Base-by-base conservation (phyloP, 345 rosid genomes). In the Salix exigua region DNA sequence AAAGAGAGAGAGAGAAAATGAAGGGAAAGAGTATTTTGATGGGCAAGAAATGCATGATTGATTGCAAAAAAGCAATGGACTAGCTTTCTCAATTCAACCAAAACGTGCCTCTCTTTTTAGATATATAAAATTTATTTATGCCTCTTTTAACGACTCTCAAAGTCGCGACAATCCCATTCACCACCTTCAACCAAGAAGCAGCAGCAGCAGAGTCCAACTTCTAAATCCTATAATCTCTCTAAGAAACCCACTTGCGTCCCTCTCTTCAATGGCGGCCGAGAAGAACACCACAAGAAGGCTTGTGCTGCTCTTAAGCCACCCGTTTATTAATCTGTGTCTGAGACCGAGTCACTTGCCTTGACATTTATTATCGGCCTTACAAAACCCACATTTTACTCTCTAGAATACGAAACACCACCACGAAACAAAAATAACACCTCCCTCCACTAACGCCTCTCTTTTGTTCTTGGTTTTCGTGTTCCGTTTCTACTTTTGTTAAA, bases 401-500 rank as follows among this genome's bases (percentile, higher is more conserved):
- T 17, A 50, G 46, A 30, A 11, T 46, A 71, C 2, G 35, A 3
- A 58, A 58, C 63, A 58, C 23, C 63, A 25, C 26, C 66, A 16
- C 35, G 76, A 72, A 71, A 72, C 33, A 64, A 25, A n/a, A 37
- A 35, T 19, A 67, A 37, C 48, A 7, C 46, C 70, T 17, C 44
- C 28, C 13, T 21, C 44, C 42, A 21, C 70, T 33, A 16, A 37
- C 28, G 17, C 37, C 46, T 66, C 51, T 35, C 83, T 63, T 66
- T 76, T 30, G 80, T 76, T 73, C 87, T 87, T 79, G 89, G 81
- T 40, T 87, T 81, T 77, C 83, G 89, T 79, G 88, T 81, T 79
- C 74, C 72, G 73, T 61, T 84, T 75, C 73, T 55, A 61, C 88
- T 83, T 85, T 85, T 79, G 74, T 67, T 71, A 82, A 79, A 77